Conservation (phyloP, 306 rosid genomes). For the Ormosia emarginata region DNA sequence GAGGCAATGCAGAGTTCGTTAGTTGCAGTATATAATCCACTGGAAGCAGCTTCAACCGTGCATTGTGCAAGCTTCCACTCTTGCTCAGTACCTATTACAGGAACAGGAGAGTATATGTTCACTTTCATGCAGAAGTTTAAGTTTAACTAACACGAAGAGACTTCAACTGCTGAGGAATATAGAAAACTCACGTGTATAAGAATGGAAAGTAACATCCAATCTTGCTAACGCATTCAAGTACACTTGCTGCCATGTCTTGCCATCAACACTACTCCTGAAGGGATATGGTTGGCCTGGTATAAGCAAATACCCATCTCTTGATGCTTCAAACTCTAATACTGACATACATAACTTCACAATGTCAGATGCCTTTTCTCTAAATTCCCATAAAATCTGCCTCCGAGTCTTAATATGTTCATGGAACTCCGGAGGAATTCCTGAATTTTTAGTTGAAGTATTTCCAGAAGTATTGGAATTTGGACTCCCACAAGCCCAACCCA, state of each 20-base stretch:
- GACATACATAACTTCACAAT: conserved; percentile 70
- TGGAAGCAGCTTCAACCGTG: conserved; percentile 88
- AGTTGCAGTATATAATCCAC: conserved; percentile 63
- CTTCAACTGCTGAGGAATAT: conserved; percentile 8
- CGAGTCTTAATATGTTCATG: conserved; percentile 81
- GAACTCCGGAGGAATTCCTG: conserved; percentile 92
- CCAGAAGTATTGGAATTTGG: conserved; percentile 63
- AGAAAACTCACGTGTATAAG: conserved; percentile 68
- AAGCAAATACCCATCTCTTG: conserved; percentile 74
- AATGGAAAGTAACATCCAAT: conserved; percentile 75
- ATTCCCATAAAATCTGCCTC: conserved; percentile 67
- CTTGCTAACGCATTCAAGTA: conserved; percentile 71
- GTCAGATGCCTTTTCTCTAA: conserved; percentile 81
- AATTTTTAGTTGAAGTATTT: conserved; percentile 54
- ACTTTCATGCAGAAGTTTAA: conserved; percentile 8
- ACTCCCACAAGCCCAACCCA: conserved; percentile 96
- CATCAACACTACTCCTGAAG: conserved; percentile 53
- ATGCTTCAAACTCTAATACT: conserved; percentile 84
- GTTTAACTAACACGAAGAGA: conserved; percentile 17
- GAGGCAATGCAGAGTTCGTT: conserved; percentile 74
- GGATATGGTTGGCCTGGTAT: conserved; percentile 63
- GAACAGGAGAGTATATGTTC: conserved; percentile 29
- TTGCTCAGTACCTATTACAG: conserved; percentile 76
- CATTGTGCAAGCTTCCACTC: conserved; percentile 93
- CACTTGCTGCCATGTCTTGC: conserved; percentile 83